A percentile compares a stretch with the other conserved stretches of the same genome.
These are phyloP conservation scores for Dysphania ambrosioides DNA, from an alignment of 148 eudicot genomes.

Conservation along the genomic window DNA sequence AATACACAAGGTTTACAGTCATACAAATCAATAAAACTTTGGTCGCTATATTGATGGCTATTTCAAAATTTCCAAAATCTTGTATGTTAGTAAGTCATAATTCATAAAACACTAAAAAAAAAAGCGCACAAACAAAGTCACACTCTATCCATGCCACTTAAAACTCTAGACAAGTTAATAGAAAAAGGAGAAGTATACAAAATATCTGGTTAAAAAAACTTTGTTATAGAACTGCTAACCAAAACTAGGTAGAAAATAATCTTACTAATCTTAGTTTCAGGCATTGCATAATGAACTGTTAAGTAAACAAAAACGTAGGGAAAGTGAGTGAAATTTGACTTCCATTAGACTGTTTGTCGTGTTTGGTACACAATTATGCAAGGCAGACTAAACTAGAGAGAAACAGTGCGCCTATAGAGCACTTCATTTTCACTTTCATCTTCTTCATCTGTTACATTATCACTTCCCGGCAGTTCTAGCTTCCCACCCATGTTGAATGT, in stretches of 20 bases:
- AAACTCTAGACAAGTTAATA: neutral
- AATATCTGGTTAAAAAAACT: too few relatives aligned
- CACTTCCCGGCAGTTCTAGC: slow-evolving; percentile 65
- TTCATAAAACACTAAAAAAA: too few relatives aligned
- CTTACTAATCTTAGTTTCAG: neutral
- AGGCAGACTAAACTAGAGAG: slow-evolving; percentile 41
- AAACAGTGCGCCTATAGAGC: slow-evolving; percentile 84
- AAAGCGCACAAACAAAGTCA: neutral
- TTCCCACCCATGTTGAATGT: slow-evolving; percentile 85
- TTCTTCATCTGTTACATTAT: slow-evolving; percentile 55
- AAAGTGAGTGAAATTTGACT: neutral
- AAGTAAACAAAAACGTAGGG: slow-evolving; percentile 6
- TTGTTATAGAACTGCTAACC: too few relatives aligned
- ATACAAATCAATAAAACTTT: neutral
- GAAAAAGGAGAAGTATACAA: neutral
- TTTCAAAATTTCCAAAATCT: too few relatives aligned
- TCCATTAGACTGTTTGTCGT: slow-evolving; percentile 6
- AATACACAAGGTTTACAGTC: neutral
- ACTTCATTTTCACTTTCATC: slow-evolving; percentile 92
- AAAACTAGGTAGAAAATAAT: neutral
- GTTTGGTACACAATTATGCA: slow-evolving; percentile 22
- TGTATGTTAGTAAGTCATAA: too few relatives aligned
- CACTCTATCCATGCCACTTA: neutral
- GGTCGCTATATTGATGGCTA: too few relatives aligned
- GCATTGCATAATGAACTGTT: neutral